These are phyloP conservation scores for Stachybotrys elegans DNA, from an alignment of 2,329 filamentous ascomycete genomes.

Conservation along the genomic window DNA sequence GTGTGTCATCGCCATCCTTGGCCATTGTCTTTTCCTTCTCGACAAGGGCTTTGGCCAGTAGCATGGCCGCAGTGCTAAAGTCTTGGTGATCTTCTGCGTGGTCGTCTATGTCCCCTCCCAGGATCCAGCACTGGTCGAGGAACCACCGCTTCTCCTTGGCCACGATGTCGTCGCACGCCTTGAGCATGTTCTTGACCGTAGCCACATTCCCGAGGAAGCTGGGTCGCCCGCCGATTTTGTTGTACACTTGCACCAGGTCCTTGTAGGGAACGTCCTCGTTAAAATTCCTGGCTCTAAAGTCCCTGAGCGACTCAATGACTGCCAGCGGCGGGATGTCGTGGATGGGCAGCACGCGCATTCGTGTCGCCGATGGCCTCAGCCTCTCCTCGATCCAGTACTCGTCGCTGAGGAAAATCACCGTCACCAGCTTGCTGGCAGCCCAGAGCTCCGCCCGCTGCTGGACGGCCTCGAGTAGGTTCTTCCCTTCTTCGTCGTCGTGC, in stretches of 20 bases:
- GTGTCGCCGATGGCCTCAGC: constrained; percentile 48
- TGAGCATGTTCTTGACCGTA: constrained; percentile 45
- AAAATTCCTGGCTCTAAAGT: constrained; percentile 43
- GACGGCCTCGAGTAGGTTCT: constrained; percentile 63
- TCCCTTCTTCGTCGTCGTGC: constrained; percentile 61
- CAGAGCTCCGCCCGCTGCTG: constrained; percentile 69
- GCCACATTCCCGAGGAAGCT: constrained; percentile 49
- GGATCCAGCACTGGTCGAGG: constrained; percentile 62
- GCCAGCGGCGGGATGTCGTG: constrained; percentile 43
- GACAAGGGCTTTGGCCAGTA: constrained; percentile 51
- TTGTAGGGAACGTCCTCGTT: constrained; percentile 31
- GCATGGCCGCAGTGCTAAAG: constrained; percentile 50
- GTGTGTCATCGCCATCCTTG: constrained; percentile 24
- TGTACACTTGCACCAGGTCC: constrained; percentile 46
- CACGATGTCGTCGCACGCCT: constrained; percentile 48
- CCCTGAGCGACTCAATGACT: constrained; percentile 41
- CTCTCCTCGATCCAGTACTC: constrained; percentile 56
- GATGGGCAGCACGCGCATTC: constrained; percentile 50
- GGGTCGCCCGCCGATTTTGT: constrained; percentile 48
- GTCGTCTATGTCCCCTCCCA: constrained; percentile 61
- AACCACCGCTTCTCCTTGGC: constrained; percentile 62
- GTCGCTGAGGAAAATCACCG: constrained; percentile 51
- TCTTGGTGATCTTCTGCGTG: constrained; percentile 63
- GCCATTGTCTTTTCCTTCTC: constrained; percentile 35
- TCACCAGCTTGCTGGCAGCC: constrained; percentile 66